Conservation (phyloP, 2,329 filamentous ascomycete species). For the Aspergillus flavus region DNA sequence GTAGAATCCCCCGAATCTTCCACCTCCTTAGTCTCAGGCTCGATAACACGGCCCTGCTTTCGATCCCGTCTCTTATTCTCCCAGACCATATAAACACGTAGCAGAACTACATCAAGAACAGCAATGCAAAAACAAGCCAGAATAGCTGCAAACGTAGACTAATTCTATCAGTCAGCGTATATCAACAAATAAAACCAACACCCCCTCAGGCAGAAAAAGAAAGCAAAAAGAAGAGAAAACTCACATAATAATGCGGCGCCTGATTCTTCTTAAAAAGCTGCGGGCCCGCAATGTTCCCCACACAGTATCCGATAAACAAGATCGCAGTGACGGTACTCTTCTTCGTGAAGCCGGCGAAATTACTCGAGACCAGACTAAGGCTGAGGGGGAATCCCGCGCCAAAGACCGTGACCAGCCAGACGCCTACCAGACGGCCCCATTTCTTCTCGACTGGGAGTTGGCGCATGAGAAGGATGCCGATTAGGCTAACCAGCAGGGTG, state of each 20-base stretch:
- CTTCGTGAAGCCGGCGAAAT: conserved; percentile 36
- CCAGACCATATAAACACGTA: conserved; percentile 4
- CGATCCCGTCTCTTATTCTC: conserved; percentile 11
- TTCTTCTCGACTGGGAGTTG: conserved; percentile 21
- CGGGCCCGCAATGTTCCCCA: conserved; percentile 33
- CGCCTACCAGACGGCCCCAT: conserved; percentile 28
- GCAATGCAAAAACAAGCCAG: conserved; percentile 10
- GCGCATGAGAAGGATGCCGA: conserved; percentile 31
- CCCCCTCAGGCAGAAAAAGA: not conserved
- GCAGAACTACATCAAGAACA: not conserved
- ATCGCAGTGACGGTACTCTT: conserved; percentile 40
- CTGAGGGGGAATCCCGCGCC: conserved; percentile 34
- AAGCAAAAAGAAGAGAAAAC: not conserved
- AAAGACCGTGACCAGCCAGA: conserved; percentile 31
- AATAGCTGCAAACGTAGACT: conserved; percentile 11
- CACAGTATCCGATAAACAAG: conserved; percentile 48
- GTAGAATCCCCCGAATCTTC: not conserved
- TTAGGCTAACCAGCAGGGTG: conserved; percentile 8
- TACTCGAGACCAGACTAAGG: conserved; percentile 31
- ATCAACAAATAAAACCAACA: too few species aligned
- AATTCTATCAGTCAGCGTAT: not conserved
- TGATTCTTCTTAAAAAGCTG: conserved; percentile 15
- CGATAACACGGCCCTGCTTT: conserved; percentile 10
- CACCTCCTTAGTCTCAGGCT: conserved; percentile 8
- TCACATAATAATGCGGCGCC: conserved; percentile 10